Base-by-base conservation (phyloP, 306 rosid genomes). In the Corylus heterophylla region DNA sequence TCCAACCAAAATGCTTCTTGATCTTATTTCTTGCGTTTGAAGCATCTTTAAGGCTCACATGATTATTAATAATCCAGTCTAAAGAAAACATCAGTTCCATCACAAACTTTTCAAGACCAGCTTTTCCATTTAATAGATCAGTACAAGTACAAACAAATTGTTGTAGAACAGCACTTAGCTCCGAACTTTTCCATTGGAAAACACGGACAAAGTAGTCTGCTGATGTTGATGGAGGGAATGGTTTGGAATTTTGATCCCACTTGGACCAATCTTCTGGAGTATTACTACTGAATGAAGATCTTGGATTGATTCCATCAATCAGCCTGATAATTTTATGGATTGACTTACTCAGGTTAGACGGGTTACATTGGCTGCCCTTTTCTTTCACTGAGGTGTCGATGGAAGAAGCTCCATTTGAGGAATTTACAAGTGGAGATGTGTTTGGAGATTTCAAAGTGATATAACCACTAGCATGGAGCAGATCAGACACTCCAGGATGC, bases 141-240 rank as follows among this genome's bases (percentile, higher is more conserved):
- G 85, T 85, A 73, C 93, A 89, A 71, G 89, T 83, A n/a, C 73
- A 86, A 68, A 85, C 69, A 74, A 87, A 84, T 75, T 73, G 87
- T 69, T 80, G 91, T 64, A 91, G 82, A 73, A 86, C 84, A 73
- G 87, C 86, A 79, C 82, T 85, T 71, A 91, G 83, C 78, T 86
- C 92, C 42, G 89, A 83, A 55, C 80, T 54, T 82, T 85, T 86
- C 93, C 96, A 91, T 27, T 89, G 89, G 82, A 91, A 89, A 79
- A 89, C 90, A 68, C 81, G 91, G 73, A 89, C 80, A 76, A 81
- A 80, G 81, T 84, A 89, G 54, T 86, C 93, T 62, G 82, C 83
- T 27, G 87, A 71, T 52, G 81, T 72, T 69, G 84, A 74, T 48
- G 89, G 83, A 71, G 63, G 81, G 18, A 85, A 80, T 54, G 72